Percentiles rank a stretch among this genome's conserved stretches.
phyloP scores from a whole-genome alignment of 208 protist species.

The Herpetomonas samuelpessoai region DNA sequence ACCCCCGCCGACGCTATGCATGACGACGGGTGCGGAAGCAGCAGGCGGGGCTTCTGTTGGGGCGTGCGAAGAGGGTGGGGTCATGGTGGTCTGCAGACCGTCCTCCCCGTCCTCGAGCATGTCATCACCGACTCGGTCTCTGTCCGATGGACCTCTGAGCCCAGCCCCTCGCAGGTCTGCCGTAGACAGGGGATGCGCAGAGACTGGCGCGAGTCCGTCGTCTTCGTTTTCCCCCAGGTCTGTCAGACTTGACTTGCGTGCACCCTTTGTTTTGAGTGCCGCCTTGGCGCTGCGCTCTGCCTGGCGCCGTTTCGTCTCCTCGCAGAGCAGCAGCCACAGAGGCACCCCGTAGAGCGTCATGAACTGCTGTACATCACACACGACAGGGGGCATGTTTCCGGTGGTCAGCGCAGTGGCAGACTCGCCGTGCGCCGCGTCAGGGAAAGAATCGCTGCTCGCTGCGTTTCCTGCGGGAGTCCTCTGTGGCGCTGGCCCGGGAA shows the following conservation, averaged over 20 bases:
- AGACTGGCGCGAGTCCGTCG: background rate
- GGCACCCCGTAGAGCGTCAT: background rate
- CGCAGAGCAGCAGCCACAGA: background rate
- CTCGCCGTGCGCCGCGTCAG: background rate
- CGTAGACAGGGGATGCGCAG: background rate
- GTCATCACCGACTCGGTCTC: no score
- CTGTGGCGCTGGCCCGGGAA: slow-evolving; percentile 3
- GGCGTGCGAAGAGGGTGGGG: background rate
- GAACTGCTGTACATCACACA: background rate
- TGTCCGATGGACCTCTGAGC: no score
- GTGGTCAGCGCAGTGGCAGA: background rate
- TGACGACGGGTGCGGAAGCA: background rate
- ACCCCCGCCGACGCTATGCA: background rate
- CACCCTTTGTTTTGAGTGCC: no score
- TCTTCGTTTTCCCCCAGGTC: background rate
- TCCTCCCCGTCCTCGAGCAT: background rate
- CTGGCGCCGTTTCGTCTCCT: background rate
- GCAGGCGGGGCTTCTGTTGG: background rate
- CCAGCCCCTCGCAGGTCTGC: background rate
- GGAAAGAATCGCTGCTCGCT: background rate
- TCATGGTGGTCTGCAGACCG: background rate
- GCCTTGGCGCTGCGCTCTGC: no score
- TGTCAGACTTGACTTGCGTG: no score
- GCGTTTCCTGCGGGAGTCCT: no score
- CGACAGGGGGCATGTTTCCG: background rate